These are phyloP conservation scores for Alternaria consortialis DNA, from an alignment of 2,329 filamentous ascomycete species.

Conservation along the genomic window DNA sequence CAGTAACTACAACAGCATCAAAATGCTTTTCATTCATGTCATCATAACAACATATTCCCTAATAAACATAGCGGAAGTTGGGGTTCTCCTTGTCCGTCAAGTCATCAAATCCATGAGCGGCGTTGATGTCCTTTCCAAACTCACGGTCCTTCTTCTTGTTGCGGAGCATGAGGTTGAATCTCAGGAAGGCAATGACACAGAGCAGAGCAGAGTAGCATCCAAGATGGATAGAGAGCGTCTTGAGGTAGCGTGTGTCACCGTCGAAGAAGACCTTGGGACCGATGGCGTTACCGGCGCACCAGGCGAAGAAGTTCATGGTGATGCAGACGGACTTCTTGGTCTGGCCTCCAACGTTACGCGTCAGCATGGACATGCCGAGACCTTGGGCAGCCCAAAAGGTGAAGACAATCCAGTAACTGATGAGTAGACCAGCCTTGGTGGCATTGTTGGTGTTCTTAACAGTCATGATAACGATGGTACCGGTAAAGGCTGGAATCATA, in stretches of 20 bases:
- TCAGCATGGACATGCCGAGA: constrained; percentile 71
- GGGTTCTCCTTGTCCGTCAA: constrained; percentile 69
- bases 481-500: constrained; percentile 73
- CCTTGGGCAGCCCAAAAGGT: constrained; percentile 81
- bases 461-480: constrained; percentile 76
- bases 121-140: constrained; percentile 44
- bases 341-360: constrained; percentile 74
- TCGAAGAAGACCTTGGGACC: constrained; percentile 57
- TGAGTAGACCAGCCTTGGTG: constrained; percentile 72
- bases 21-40: not conserved
- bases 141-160: constrained; percentile 66
- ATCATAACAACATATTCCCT: constrained; percentile 7
- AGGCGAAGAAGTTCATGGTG: constrained; percentile 74
- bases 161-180: constrained; percentile 66
- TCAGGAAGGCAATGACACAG: constrained; percentile 64
- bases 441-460: constrained; percentile 66
- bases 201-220: constrained; percentile 72
- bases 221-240: constrained; percentile 73
- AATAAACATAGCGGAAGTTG: constrained; percentile 66
- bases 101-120: constrained; percentile 67
- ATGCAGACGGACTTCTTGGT: constrained; percentile 77
- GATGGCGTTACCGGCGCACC: constrained; percentile 73
- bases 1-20: not conserved
- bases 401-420: constrained; percentile 78
- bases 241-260: constrained; percentile 72